Conservation (phyloP, 257 asterid genomes). For the Voacanga thouarsii region DNA sequence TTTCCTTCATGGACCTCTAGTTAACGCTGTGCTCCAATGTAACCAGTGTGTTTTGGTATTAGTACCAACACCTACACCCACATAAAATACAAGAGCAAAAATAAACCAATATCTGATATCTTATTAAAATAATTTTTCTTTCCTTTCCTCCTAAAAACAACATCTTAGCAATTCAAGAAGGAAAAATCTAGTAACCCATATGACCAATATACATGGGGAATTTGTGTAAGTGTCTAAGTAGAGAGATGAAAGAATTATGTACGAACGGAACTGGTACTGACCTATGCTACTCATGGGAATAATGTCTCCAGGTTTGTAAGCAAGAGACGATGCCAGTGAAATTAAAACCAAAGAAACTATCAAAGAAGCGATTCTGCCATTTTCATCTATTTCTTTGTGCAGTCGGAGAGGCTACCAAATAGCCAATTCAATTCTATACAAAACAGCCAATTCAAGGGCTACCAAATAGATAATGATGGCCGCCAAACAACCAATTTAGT, state of each 20-base stretch:
- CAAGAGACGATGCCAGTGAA: constrained; percentile 33
- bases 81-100: constrained; percentile 7
- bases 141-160: neutral
- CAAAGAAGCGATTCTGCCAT: constrained; percentile 23
- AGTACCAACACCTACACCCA: constrained; percentile 66
- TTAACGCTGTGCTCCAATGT: constrained; percentile 91
- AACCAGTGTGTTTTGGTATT: constrained; percentile 81
- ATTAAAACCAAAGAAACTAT: constrained; percentile 36
- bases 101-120: neutral
- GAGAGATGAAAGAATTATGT: neutral
- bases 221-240: neutral
- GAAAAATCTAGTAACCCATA: neutral
- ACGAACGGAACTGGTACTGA: constrained; percentile 72
- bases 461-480: no score
- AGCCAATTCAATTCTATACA: no score
- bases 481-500: no score
- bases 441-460: no score
- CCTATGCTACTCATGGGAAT: constrained; percentile 91
- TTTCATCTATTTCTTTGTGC: constrained; percentile 30
- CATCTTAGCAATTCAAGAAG: neutral
- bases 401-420: no score
- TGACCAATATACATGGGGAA: neutral
- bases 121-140: neutral
- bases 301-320: constrained; percentile 82
- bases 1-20: no score